These are phyloP conservation scores for Pterulicium gracile DNA, from an alignment of 1,284 basidiomycete genomes.

Conservation along the genomic window DNA sequence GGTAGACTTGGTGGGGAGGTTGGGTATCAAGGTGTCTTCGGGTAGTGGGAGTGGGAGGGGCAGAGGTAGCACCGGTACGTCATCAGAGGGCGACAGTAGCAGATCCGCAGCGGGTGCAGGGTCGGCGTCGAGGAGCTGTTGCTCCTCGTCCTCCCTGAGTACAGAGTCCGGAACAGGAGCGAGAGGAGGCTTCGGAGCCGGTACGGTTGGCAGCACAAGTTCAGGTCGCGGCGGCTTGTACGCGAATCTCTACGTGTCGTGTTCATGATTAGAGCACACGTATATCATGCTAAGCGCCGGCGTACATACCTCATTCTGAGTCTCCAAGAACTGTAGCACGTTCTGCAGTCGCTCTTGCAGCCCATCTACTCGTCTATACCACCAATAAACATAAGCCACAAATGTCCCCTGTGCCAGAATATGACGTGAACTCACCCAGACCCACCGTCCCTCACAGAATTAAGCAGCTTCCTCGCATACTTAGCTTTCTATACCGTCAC, in stretches of 20 bases:
- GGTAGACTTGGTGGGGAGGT: neutral
- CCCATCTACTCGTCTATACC: too few species aligned
- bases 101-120: neutral
- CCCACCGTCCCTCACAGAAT: too few species aligned
- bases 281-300: too few species aligned
- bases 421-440: too few species aligned
- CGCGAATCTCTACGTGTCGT: neutral
- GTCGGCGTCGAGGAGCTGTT: neutral
- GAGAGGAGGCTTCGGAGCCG: neutral
- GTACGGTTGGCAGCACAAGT: neutral
- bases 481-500: neutral
- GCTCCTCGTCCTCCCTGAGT: neutral
- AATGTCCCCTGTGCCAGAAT: too few species aligned
- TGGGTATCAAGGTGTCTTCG: neutral
- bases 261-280: neutral
- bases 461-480: neutral
- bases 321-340: neutral
- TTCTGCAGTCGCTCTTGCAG: too few species aligned
- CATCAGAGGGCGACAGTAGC: neutral
- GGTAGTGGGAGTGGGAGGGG: neutral
- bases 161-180: neutral
- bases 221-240: neutral
- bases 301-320: neutral
- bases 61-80: neutral
- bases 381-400: too few species aligned